Evolutionary conservation across 2,329 filamentous ascomycete species (phyloP).

Genomic region (Allantophomopsis cytisporea): DNA sequence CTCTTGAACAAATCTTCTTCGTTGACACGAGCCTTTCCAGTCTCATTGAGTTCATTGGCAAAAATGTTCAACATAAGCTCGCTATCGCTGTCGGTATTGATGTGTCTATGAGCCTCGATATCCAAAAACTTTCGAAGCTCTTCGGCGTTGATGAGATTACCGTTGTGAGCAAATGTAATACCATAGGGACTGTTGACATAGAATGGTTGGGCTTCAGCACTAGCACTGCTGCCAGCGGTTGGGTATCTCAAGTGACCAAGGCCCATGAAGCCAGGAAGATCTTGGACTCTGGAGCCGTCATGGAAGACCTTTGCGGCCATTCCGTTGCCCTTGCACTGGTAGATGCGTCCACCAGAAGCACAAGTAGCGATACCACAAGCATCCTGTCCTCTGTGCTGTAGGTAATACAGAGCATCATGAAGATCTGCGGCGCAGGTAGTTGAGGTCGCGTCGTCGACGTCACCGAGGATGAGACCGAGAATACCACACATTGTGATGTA

Average conservation of each 20-base stretch:
- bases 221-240: constrained; percentile 72
- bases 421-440: constrained; percentile 47
- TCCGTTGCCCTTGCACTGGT: constrained; percentile 82
- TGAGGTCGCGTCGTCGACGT: constrained; percentile 29
- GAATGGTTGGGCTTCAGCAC: constrained; percentile 29
- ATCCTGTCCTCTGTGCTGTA: constrained; percentile 70
- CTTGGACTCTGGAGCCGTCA: constrained; percentile 59
- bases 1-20: constrained; percentile 63
- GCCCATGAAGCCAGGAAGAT: constrained; percentile 77
- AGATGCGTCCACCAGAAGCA: constrained; percentile 65
- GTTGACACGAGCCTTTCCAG: constrained; percentile 70
- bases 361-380: constrained; percentile 72
- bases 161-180: constrained; percentile 72
- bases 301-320: constrained; percentile 78
- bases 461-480: constrained; percentile 44
- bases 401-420: constrained; percentile 58
- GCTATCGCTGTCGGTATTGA: constrained; percentile 78
- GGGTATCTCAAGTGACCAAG: constrained; percentile 81
- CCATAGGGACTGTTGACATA: constrained; percentile 67
- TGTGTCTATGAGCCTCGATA: constrained; percentile 19
- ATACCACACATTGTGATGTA: constrained; percentile 43
- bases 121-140: constrained; percentile 44
- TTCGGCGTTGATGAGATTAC: constrained; percentile 71
- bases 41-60: constrained; percentile 68
- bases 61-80: constrained; percentile 85